These are phyloP conservation scores for Prunus persica DNA, from an alignment of 306 rosid genomes.

Conservation along the genomic window DNA sequence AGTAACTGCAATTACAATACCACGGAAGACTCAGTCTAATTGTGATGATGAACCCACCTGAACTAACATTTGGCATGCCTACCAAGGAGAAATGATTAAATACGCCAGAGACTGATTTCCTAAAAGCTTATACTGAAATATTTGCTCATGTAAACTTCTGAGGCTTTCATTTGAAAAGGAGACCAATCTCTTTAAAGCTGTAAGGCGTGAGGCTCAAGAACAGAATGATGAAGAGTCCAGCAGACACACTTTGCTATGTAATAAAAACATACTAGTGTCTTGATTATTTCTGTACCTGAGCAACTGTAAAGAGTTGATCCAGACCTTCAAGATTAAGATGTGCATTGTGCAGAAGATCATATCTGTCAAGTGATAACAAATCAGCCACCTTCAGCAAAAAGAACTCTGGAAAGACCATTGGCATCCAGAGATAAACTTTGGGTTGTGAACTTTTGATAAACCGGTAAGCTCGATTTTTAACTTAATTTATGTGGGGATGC, in stretches of 20 bases:
- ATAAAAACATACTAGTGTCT: background rate
- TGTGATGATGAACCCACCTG: constrained; percentile 4
- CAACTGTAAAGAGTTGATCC: constrained; percentile 89
- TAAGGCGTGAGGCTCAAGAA: background rate
- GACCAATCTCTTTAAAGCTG: background rate
- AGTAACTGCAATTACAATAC: constrained; percentile 57
- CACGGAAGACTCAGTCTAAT: constrained; percentile 14
- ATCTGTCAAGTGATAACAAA: constrained; percentile 49
- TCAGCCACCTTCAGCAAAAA: constrained; percentile 5
- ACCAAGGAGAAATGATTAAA: background rate
- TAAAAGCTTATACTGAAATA: background rate
- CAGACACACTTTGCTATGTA: background rate
- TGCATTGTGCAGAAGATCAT: constrained; percentile 94
- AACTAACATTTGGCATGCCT: constrained; percentile 7
- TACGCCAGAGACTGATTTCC: no score
- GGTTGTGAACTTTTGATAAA: background rate
- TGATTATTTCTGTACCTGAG: constrained; percentile 59
- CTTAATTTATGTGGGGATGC: background rate
- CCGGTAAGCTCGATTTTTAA: background rate
- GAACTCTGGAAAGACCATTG: constrained; percentile 9
- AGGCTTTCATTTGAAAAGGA: background rate
- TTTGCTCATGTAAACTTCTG: background rate
- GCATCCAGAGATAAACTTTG: background rate
- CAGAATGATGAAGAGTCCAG: background rate
- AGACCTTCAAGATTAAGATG: constrained; percentile 92